Conservation (phyloP, 257 asterid species). For the Nicotiana benthamiana region DNA sequence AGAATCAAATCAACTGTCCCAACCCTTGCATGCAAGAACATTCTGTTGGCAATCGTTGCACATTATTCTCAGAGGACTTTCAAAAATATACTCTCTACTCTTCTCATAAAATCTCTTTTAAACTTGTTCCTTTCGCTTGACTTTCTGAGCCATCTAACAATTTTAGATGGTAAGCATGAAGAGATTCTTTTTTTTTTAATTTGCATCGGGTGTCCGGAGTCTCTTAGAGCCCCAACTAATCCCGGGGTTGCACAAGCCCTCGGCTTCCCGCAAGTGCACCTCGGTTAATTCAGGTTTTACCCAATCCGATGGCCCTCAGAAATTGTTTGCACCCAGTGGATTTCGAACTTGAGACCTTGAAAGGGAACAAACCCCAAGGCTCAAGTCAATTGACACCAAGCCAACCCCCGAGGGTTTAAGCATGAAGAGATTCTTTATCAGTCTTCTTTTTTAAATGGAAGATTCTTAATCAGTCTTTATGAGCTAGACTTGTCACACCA, state of each 20-base stretch:
- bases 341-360: too few relatives aligned
- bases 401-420: too few relatives aligned
- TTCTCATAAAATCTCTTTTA: slow-evolving; percentile 3
- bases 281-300: too few relatives aligned
- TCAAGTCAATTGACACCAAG: too few relatives aligned
- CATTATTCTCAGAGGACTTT: neutral
- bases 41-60: neutral
- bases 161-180: neutral
- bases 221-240: too few relatives aligned
- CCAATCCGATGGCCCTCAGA: too few relatives aligned
- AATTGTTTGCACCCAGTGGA: too few relatives aligned
- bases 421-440: neutral
- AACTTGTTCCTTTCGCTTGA: neutral
- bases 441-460: neutral
- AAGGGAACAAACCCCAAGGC: too few relatives aligned
- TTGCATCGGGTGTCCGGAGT: too few relatives aligned
- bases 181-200: slow-evolving; percentile 3
- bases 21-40: neutral
- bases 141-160: neutral
- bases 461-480: neutral
- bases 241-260: too few relatives aligned
- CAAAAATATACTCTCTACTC: neutral
- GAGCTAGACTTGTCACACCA: slow-evolving; percentile 4
- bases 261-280: too few relatives aligned
- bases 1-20: neutral